These are phyloP conservation scores for Stephanodiscus triporus DNA, from an alignment of 108 stramenopile species.

Conservation along the genomic window DNA sequence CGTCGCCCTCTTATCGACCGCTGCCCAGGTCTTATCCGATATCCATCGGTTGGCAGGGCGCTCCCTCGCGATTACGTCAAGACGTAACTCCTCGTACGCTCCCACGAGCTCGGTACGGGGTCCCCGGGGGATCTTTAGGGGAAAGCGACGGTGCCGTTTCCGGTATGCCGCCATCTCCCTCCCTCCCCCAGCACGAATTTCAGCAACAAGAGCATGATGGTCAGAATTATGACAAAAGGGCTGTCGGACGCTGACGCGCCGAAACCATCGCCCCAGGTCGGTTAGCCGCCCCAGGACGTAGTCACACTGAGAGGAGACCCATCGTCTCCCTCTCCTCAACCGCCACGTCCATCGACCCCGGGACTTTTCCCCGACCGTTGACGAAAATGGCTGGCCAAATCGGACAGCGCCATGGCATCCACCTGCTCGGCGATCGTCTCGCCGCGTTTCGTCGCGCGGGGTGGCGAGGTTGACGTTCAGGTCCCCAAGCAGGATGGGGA, in stretches of 20 bases:
- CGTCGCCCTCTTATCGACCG: neutral
- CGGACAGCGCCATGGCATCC: neutral
- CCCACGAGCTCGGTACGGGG: neutral
- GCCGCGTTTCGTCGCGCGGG: neutral
- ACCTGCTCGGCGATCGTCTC: constrained; percentile 3
- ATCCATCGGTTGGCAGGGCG: constrained; percentile 1
- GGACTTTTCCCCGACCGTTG: neutral
- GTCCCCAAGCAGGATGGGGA: neutral
- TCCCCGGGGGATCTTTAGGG: neutral
- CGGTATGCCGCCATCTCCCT: neutral
- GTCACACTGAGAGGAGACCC: neutral
- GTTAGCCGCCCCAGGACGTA: neutral
- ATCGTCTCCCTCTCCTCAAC: neutral
- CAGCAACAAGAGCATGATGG: neutral
- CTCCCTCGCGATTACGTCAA: neutral
- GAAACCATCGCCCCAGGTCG: neutral
- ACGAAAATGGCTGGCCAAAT: neutral
- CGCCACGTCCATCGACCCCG: neutral
- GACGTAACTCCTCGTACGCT: neutral
- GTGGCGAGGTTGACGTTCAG: constrained; percentile 1
- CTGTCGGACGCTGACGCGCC: neutral
- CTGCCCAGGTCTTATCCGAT: neutral
- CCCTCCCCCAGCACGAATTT: neutral
- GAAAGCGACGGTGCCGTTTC: neutral
- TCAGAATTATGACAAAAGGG: neutral